phyloP scores from a whole-genome alignment of 2,329 filamentous ascomycete species.

The Alternaria longipes region DNA sequence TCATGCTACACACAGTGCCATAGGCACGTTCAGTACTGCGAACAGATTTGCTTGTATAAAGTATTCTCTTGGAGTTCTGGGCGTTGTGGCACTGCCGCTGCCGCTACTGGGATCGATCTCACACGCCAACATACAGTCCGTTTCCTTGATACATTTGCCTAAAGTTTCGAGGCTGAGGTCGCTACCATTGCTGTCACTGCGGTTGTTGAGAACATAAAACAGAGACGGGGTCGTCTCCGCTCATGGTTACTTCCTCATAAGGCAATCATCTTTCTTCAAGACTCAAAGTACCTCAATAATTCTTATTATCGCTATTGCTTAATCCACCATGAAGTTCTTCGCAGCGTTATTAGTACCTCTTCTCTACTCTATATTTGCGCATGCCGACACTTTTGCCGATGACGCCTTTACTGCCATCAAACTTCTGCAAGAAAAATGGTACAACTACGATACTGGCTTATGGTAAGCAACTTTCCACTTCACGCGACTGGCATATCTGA shows the following conservation, averaged over 20 bases:
- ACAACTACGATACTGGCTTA: conserved; percentile 44
- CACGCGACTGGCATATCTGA: conserved; percentile 3
- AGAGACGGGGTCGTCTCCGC: conserved; percentile 17
- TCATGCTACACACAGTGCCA: conserved; percentile 16
- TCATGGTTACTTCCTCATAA: conserved; percentile 9
- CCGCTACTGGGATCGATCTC: conserved; percentile 8
- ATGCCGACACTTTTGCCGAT: conserved; percentile 36
- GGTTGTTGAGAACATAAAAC: conserved; percentile 31
- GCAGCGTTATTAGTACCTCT: conserved; percentile 23
- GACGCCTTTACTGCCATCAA: conserved; percentile 41
- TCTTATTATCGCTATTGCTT: neutral
- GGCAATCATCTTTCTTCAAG: neutral
- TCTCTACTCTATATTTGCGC: conserved; percentile 19
- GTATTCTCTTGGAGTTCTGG: conserved; percentile 18
- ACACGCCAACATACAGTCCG: conserved; percentile 29
- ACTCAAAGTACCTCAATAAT: neutral
- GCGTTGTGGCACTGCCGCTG: conserved; percentile 5
- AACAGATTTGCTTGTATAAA: conserved; percentile 31
- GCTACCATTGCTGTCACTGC: conserved; percentile 24
- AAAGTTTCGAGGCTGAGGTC: conserved; percentile 20
- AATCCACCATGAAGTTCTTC: conserved; percentile 34
- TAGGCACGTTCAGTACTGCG: conserved; percentile 23
- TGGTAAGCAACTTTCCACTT: conserved; percentile 35
- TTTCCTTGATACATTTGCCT: conserved; percentile 22
- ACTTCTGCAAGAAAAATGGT: conserved; percentile 45